Evolutionary conservation across 805 yeast genomes (phyloP).

Genomic region (Nakazawaea pomicola): DNA sequence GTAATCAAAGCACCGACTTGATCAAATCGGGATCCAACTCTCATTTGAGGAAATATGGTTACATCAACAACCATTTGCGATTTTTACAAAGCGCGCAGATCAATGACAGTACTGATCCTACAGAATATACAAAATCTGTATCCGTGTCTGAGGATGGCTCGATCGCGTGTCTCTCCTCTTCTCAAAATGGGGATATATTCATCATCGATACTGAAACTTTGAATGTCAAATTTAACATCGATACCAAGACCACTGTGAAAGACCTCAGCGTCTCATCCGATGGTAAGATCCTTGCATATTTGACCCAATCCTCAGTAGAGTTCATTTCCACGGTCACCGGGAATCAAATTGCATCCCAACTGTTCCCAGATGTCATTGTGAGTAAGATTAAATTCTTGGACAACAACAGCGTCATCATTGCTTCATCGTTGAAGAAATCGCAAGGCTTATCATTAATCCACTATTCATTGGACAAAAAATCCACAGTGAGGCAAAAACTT

Average conservation of each 20-base stretch:
- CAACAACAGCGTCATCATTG: conserved; percentile 34
- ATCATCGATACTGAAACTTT: conserved; percentile 54
- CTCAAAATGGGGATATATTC: conserved; percentile 53
- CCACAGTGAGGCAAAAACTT: conserved; percentile 35
- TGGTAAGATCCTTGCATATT: conserved; percentile 59
- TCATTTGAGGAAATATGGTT: conserved; percentile 63
- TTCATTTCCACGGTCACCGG: conserved; percentile 48
- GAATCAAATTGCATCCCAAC: conserved; percentile 18
- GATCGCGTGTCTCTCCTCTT: conserved; percentile 64
- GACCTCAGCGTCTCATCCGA: conserved; percentile 67
- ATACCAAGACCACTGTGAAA: conserved; percentile 47
- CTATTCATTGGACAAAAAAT: conserved; percentile 36
- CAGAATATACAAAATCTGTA: conserved; percentile 62
- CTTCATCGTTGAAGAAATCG: conserved; percentile 35
- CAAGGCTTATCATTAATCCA: conserved; percentile 37
- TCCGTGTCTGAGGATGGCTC: conserved; percentile 53
- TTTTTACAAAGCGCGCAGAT: conserved; percentile 58
- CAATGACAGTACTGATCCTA: conserved; percentile 40
- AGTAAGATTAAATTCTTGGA: conserved; percentile 28
- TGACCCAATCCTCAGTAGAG: conserved; percentile 48
- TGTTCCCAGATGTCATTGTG: conserved; percentile 23
- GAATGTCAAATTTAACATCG: conserved; percentile 48
- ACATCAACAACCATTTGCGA: conserved; percentile 55
- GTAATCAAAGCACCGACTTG: conserved; percentile 61
- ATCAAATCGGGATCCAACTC: conserved; percentile 60